These are phyloP conservation scores for Ascochyta clinopodiicola DNA, from an alignment of 2,329 filamentous ascomycete species.

Conservation along the genomic window DNA sequence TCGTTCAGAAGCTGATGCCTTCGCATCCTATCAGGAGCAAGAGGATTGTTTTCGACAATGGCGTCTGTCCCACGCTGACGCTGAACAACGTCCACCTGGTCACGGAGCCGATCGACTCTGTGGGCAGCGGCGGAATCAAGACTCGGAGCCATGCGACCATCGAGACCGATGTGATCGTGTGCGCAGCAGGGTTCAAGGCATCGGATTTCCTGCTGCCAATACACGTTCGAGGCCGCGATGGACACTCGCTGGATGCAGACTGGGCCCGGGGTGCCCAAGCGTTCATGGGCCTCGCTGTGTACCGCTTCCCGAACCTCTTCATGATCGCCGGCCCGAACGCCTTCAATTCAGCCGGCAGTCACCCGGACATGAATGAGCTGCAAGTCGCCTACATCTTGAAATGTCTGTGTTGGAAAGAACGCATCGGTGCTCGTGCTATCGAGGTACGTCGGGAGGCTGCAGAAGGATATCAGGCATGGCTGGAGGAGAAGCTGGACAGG, in stretches of 20 bases:
- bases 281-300: slow-evolving; percentile 1
- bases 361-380: slow-evolving; percentile 4
- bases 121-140: background rate
- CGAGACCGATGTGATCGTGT: background rate
- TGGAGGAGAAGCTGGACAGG: background rate
- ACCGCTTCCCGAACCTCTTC: background rate
- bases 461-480: background rate
- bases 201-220: background rate
- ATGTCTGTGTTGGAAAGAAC: background rate
- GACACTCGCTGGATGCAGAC: background rate
- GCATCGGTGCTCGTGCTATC: background rate
- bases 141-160: background rate
- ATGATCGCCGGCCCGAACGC: slow-evolving; percentile 3
- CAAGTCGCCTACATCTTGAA: background rate
- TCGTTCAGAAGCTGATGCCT: background rate
- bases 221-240: background rate
- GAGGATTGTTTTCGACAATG: background rate
- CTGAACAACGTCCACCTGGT: background rate
- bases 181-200: background rate
- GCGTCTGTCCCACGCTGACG: background rate
- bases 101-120: background rate
- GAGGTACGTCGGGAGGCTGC: background rate
- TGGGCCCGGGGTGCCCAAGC: background rate
- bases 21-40: background rate
- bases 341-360: slow-evolving; percentile 5